A percentile compares a stretch with the other conserved stretches of the same genome.
Conservation (phyloP, 768 basidiomycete species). For the Epithele typhae region DNA sequence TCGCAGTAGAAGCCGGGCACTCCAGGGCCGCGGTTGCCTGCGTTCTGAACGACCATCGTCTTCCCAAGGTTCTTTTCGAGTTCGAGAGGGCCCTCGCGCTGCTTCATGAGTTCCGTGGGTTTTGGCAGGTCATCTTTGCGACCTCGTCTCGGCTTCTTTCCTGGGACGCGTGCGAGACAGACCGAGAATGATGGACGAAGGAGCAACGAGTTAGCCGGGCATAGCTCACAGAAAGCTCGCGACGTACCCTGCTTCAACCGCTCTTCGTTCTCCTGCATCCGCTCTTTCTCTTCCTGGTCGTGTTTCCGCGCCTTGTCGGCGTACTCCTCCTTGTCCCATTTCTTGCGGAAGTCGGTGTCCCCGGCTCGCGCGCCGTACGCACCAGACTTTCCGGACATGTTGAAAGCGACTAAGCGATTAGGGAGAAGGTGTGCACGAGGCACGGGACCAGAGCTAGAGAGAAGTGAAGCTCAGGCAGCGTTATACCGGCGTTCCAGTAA, state of each 20-base stretch:
- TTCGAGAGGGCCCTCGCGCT: conserved; percentile 77
- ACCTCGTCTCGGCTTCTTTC: conserved; percentile 75
- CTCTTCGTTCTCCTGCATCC: conserved; percentile 84
- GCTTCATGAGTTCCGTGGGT: conserved; percentile 90
- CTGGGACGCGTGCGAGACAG: too few relatives aligned
- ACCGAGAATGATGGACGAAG: background rate
- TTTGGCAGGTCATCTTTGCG: conserved; percentile 80
- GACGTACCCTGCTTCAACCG: conserved; percentile 73
- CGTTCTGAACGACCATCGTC: conserved; percentile 89
- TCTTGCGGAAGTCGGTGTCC: conserved; percentile 80
- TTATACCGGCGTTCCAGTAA: too few relatives aligned
- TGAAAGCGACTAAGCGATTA: background rate
- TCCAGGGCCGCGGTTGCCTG: conserved; percentile 78
- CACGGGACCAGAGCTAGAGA: too few relatives aligned
- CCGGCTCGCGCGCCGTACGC: conserved; percentile 35
- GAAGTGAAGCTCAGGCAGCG: too few relatives aligned
- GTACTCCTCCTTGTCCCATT: conserved; percentile 95
- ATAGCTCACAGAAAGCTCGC: too few relatives aligned
- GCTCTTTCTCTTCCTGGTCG: conserved; percentile 73
- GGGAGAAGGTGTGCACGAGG: background rate
- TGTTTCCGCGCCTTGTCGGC: conserved; percentile 78
- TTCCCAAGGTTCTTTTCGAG: conserved; percentile 95
- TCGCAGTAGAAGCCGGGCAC: conserved; percentile 95
- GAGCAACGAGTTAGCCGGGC: too few relatives aligned
- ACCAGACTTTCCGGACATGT: conserved; percentile 20